phyloP scores from a whole-genome alignment of 2,329 filamentous ascomycete genomes.

The Phyllosticta paracitricarpa region DNA sequence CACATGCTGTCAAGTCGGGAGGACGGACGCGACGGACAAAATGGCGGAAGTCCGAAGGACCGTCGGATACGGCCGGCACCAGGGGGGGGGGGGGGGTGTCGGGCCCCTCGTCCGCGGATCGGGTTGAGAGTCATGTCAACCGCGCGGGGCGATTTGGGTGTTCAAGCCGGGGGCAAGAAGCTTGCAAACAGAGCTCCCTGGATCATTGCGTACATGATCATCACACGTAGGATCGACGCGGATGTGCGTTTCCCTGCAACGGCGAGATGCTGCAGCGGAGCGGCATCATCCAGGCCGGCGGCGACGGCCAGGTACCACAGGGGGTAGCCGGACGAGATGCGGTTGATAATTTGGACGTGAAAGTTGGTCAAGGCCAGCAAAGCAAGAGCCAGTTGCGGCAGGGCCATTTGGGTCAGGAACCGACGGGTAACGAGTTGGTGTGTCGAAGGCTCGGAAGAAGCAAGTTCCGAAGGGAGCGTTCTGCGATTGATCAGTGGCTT shows the following conservation, averaged over 20 bases:
- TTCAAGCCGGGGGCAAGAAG: slow-evolving; percentile 79
- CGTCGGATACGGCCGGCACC: background rate
- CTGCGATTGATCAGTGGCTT: background rate
- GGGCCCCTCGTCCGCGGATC: background rate
- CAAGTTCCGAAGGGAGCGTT: background rate
- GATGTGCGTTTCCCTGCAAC: background rate
- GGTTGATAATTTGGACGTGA: slow-evolving; percentile 89
- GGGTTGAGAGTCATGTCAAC: background rate
- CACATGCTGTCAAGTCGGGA: background rate
- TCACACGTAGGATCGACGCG: slow-evolving; percentile 11
- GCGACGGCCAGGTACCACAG: slow-evolving; percentile 83
- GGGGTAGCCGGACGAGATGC: slow-evolving; percentile 79
- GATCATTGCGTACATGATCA: slow-evolving; percentile 67
- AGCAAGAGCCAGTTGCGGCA: slow-evolving; percentile 63
- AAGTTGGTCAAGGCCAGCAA: slow-evolving; percentile 65
- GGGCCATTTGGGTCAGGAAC: slow-evolving; percentile 40
- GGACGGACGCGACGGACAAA: background rate
- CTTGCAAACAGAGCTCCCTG: slow-evolving; percentile 79
- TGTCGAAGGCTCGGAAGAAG: background rate
- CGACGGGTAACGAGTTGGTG: slow-evolving; percentile 23
- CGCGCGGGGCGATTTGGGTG: background rate
- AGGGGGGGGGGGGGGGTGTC: too few relatives aligned
- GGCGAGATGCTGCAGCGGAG: background rate
- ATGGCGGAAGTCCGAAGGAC: background rate
- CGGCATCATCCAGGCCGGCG: slow-evolving; percentile 13